Conservation (phyloP, 176 grass and related monocot genomes). For the Tillandsia leiboldiana region DNA sequence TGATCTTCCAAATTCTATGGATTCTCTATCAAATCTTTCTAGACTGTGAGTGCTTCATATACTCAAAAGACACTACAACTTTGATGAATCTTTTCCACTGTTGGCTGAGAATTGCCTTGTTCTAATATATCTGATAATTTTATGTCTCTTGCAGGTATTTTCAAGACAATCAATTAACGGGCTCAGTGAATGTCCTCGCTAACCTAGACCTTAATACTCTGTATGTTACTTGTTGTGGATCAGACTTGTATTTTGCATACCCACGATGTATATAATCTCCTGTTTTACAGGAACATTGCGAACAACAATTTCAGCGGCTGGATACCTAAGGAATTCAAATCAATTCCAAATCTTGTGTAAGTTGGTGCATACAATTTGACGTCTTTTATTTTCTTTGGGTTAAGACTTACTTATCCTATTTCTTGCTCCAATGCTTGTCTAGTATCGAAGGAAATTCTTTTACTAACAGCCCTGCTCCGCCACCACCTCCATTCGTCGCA, state of each 20-base stretch:
- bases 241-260: conserved; percentile 11
- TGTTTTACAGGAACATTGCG: conserved; percentile 71
- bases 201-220: conserved; percentile 62
- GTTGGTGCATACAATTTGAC: conserved; percentile 10
- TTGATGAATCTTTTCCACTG: conserved; percentile 17
- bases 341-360: conserved; percentile 84
- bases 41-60: conserved; percentile 60
- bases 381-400: not conserved
- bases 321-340: conserved; percentile 77
- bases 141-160: conserved; percentile 62
- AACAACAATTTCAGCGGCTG: conserved; percentile 96
- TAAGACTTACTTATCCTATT: conserved; percentile 18
- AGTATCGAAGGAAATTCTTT: conserved; percentile 89
- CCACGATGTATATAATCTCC: not conserved
- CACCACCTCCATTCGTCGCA: conserved; percentile 66
- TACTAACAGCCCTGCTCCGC: conserved; percentile 60
- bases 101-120: conserved; percentile 2
- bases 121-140: conserved; percentile 15
- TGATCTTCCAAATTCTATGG: conserved; percentile 74
- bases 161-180: conserved; percentile 80
- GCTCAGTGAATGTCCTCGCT: conserved; percentile 70
- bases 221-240: conserved; percentile 38
- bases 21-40: conserved; percentile 75
- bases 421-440: conserved; percentile 27
- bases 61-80: conserved; percentile 7